Conservation (phyloP, 306 rosid genomes). For the Benincasa hispida region DNA sequence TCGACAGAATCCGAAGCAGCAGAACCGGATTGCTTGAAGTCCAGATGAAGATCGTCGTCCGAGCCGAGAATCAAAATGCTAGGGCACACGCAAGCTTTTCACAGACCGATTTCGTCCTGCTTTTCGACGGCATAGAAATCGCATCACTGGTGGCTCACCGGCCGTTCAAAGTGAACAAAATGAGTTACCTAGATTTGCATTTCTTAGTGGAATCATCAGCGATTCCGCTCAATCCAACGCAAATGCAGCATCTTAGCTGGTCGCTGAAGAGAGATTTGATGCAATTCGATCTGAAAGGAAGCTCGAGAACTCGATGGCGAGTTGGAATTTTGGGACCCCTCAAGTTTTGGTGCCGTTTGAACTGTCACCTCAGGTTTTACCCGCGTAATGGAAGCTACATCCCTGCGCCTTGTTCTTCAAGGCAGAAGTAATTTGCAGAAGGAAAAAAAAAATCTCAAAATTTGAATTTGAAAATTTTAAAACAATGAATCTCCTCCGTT, state of each 20-base stretch:
- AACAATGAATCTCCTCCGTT: neutral
- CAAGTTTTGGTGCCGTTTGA: slow-evolving; percentile 39
- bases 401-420: slow-evolving; percentile 42
- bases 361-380: slow-evolving; percentile 55
- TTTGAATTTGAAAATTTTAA: neutral
- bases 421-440: slow-evolving; percentile 22
- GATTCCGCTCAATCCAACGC: slow-evolving; percentile 41
- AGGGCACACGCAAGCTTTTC: slow-evolving; percentile 65
- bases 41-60: slow-evolving; percentile 26
- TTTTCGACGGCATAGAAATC: slow-evolving; percentile 33
- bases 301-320: slow-evolving; percentile 45
- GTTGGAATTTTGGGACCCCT: slow-evolving; percentile 49
- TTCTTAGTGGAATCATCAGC: slow-evolving; percentile 32
- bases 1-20: slow-evolving; percentile 28
- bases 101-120: slow-evolving; percentile 27
- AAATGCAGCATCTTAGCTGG: slow-evolving; percentile 29
- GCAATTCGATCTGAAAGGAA: slow-evolving; percentile 47
- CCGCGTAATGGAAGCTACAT: slow-evolving; percentile 45
- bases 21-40: slow-evolving; percentile 42
- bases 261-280: slow-evolving; percentile 41
- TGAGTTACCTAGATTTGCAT: slow-evolving; percentile 20
- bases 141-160: slow-evolving; percentile 35
- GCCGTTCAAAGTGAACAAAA: slow-evolving; percentile 46
- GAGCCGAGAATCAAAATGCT: slow-evolving; percentile 62
- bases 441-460: neutral